phyloP scores from a whole-genome alignment of 306 rosid genomes.

The Citrullus amarus region DNA sequence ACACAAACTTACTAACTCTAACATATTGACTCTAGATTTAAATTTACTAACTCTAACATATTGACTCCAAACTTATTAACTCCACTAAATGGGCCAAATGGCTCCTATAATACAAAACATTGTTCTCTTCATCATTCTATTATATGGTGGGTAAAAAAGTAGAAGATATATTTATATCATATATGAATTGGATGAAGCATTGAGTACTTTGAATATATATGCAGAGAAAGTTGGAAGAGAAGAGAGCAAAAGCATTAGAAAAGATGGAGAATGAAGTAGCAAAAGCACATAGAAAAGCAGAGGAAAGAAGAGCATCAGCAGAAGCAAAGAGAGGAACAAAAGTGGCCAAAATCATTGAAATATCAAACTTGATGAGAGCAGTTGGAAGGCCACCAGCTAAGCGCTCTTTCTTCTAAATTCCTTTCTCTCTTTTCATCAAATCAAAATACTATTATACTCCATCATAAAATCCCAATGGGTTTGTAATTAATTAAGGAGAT shows the following conservation, averaged over 20 bases:
- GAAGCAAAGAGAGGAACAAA: slow-evolving; percentile 90
- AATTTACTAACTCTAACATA: too few relatives aligned
- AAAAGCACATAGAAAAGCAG: slow-evolving; percentile 74
- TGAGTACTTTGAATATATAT: neutral
- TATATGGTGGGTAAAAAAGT: neutral
- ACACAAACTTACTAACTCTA: too few relatives aligned
- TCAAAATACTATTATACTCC: too few relatives aligned
- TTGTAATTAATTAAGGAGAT: neutral
- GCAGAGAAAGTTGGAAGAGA: slow-evolving; percentile 93
- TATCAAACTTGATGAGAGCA: slow-evolving; percentile 73
- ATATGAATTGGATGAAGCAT: neutral
- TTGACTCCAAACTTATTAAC: too few relatives aligned
- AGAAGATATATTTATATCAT: too few relatives aligned
- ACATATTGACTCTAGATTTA: too few relatives aligned
- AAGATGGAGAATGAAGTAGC: slow-evolving; percentile 82
- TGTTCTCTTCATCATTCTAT: neutral
- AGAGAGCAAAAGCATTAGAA: slow-evolving; percentile 75
- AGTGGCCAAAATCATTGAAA: slow-evolving; percentile 65
- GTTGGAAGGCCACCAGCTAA: slow-evolving; percentile 88
- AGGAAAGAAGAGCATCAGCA: slow-evolving; percentile 83
- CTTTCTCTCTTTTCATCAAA: too few relatives aligned
- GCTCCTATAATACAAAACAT: too few relatives aligned
- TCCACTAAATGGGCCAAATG: too few relatives aligned
- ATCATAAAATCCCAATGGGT: neutral
- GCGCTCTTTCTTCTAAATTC: slow-evolving; percentile 57